Base-by-base conservation (phyloP, 116 monocot species). In the Thalassia testudinum region DNA sequence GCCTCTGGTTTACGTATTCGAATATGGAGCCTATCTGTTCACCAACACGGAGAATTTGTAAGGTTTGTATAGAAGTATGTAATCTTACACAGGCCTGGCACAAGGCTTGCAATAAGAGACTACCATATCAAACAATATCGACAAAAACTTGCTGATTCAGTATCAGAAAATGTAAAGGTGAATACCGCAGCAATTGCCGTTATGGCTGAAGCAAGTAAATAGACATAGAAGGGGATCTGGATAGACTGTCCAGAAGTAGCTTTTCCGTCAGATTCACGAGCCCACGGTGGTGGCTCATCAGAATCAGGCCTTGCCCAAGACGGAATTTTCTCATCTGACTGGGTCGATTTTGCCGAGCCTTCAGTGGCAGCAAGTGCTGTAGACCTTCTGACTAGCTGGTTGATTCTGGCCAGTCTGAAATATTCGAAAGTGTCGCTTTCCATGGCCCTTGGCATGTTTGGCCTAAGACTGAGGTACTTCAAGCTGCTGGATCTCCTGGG, bases 201-300 rank as follows among this genome's bases (percentile, higher is more conserved):
- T 3, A 95, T 21, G 27, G 82, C 81, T 19, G 95, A 95, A 34
- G 95, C 81, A 26, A 95, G 69, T 25, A 95, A 64, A 67, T 88
- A 88, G 0, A 72, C 95, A 62, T 50, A 74, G 59, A 68, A 95
- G 8, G 95, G 95, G 27, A 88, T 66, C 51, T 76, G 64, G 57
- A 81, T 54, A 27, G 78, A 26, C 15, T 68, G 50, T 47, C 71
- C 26, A 51, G 68, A 27, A 42, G 42, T 73, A n/a, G n/a, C n/a
- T 62, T 62, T 12, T 44, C 60, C 38, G 61, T 67, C 47, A n/a
- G 73, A 71, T 12, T 72, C 74, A 43, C 78, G 70, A 63, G 85
- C 95, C 95, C 95, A 95, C 16, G 89, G 95, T 22, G 89, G 95
- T 22, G 85, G 81, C 53, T 88, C 95, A 25, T 79, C 70, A 8